Base-by-base conservation (phyloP, 495 filamentous ascomycete species). In the Aspergillus sparsus region DNA sequence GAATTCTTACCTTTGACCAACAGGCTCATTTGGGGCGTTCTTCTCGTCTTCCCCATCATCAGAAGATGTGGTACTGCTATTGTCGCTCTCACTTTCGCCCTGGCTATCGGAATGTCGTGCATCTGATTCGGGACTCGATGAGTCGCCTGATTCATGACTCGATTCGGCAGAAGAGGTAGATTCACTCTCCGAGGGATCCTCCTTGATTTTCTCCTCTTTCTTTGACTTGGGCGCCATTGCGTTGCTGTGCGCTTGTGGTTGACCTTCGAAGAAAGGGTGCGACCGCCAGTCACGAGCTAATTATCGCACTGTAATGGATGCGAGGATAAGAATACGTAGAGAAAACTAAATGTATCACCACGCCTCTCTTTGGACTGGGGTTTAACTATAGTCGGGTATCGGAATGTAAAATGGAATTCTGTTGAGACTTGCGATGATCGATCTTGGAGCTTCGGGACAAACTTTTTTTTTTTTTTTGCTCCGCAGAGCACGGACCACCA, bases 401-500 rank as follows among this genome's bases (percentile, higher is more conserved):
- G 21, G 21, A 27, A 27, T 27, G 21, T 27, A 27, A 27, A 27
- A 27, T 27, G 21, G 21, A 27, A 1, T 27, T 27, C 21, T 27
- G 21, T 27, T 27, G 36, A 15, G 21, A 50, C 49, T 60, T 64
- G 59, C 57, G 52, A 58, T 41, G 53, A 42, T 21, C 37, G 27
- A 34, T 39, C 49, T 11, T 42, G 16, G 57, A 56, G 41, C 54
- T 64, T 55, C 37, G 36, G 56, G 55, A 56, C 57, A 58, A 66
- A 67, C 67, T 62, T 67, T 66, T 72, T 76, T 77, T 74, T 76
- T 77, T 27, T 27, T 75, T 71, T 57, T 75, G 66, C 71, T 78
- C 75, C 72, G 74, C 75, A 71, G 70, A 66, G 76, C 76, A 78
- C 76, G 68, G 76, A 71, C 76, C 76, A 77, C 67, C 58, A 27